Percentiles rank a stretch among this genome's conserved stretches.
Conservation (phyloP, 306 rosid species). For the Luffa aegyptiaca region DNA sequence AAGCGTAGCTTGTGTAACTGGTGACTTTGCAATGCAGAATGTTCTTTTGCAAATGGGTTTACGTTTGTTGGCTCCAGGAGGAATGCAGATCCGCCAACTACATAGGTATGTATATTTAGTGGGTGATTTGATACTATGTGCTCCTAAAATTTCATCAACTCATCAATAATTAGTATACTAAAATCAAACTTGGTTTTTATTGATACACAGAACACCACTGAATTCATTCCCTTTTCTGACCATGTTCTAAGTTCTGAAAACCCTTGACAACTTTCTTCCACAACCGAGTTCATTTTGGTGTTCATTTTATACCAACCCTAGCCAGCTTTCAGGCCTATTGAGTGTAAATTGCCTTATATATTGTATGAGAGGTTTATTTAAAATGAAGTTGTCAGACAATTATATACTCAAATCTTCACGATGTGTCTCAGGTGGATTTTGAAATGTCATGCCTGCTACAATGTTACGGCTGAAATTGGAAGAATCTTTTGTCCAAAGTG, state of each 20-base stretch:
- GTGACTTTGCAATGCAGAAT: conserved; percentile 96
- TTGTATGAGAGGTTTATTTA: background rate
- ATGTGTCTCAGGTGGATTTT: conserved; percentile 72
- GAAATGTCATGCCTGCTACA: conserved; percentile 82
- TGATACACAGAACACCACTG: too few species aligned
- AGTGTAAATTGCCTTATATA: background rate
- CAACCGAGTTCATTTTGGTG: background rate
- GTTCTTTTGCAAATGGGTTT: conserved; percentile 94
- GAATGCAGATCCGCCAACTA: conserved; percentile 71
- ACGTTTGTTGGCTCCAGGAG: conserved; percentile 89
- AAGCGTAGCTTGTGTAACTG: conserved; percentile 78
- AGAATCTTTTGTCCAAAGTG: conserved; percentile 90
- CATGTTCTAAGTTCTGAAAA: background rate
- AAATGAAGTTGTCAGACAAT: background rate
- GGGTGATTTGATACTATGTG: background rate
- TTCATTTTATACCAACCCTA: background rate
- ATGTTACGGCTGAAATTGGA: conserved; percentile 76
- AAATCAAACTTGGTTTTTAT: too few species aligned
- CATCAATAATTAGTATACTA: too few species aligned
- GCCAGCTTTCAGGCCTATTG: background rate
- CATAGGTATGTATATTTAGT: conserved; percentile 46
- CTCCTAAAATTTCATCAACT: background rate
- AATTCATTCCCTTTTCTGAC: background rate
- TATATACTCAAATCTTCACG: background rate
- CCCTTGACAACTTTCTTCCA: background rate